Evolutionary conservation across 1,284 basidiomycete genomes (phyloP), one percentile per base, ranked within the genome.

Genomic region (Blastosporella zonata): DNA sequence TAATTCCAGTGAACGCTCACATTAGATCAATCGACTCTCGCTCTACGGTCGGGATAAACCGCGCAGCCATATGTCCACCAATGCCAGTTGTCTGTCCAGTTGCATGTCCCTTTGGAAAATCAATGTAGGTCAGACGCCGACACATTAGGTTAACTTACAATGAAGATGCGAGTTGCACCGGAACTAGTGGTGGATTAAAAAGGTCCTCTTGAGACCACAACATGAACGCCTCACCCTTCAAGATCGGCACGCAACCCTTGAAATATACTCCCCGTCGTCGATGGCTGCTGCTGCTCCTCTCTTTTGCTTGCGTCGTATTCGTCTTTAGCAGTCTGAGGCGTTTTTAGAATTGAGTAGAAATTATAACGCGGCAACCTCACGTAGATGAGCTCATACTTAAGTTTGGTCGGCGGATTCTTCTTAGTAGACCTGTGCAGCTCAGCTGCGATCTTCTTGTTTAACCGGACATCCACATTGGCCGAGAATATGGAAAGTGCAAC

Each of bases 41-140:
- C 68, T 99, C 96, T 2, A 99, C 96, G 0, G 96, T 99, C 0
- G 94, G 93, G 51, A 99, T 97, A 64, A 98, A 98, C 6, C 94
- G 78, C 1, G 92, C 87, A 1, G 93, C 84, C 67, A 98, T 82
- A 60, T 96, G 93, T 0, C 94, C 94, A 2, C 90, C 91, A 37
- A 97, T 83, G 41, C 94, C 93, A 2, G 94, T 97, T 5, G 94
- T 97, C 68, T 99, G 96, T 18, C 79, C 86, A 5, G 93, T 95
- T 13, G 86, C 78, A 59, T 90, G 88, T 8, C 87, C 90, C 85
- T 81, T 27, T 29, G 22, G 31, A 29, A 33, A 37, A 22, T 21
- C 12, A 12, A 22, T 22, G 20, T 37, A 20, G 6, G 10, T 4
- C 6, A 22, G 3, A 12, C 12, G 20, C 10, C 13, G 5, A 12